A percentile compares a stretch with the other conserved stretches of the same genome.
These are phyloP conservation scores for Cicer pinnatifidum DNA, from an alignment of 306 rosid species.

Conservation along the genomic window DNA sequence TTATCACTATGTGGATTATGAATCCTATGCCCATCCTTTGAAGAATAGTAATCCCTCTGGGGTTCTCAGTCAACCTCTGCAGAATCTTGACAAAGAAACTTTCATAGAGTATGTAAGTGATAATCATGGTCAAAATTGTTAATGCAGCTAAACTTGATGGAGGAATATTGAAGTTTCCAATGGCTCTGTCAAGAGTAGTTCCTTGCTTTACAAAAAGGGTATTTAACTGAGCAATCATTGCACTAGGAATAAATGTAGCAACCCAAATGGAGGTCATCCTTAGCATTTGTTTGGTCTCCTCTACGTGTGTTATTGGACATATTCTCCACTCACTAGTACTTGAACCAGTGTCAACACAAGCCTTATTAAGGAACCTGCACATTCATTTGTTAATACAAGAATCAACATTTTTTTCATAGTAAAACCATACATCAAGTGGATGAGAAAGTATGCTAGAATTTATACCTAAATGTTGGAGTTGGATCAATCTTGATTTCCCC, in stretches of 20 bases:
- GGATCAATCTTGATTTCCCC: slow-evolving; percentile 58
- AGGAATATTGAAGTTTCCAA: slow-evolving; percentile 73
- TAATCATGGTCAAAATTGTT: slow-evolving; percentile 72
- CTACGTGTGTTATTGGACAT: slow-evolving; percentile 77
- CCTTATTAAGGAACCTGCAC: slow-evolving; percentile 73
- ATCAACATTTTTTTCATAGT: slow-evolving; percentile 1
- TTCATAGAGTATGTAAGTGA: slow-evolving; percentile 63
- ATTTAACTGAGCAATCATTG: slow-evolving; percentile 58
- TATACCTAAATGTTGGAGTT: slow-evolving; percentile 63
- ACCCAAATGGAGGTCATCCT: slow-evolving; percentile 68
- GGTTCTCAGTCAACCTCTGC: slow-evolving; percentile 61
- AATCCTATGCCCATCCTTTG: slow-evolving; percentile 79
- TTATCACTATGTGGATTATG: slow-evolving; percentile 54
- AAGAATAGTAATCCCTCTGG: slow-evolving; percentile 79
- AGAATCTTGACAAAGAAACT: slow-evolving; percentile 57
- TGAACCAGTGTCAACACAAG: slow-evolving; percentile 54
- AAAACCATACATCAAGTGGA: not conserved
- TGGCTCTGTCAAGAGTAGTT: slow-evolving; percentile 62
- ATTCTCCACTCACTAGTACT: slow-evolving; percentile 58
- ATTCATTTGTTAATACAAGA: not conserved
- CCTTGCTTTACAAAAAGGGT: slow-evolving; percentile 83
- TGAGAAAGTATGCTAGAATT: slow-evolving; percentile 19
- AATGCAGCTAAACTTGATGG: slow-evolving; percentile 68
- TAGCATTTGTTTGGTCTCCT: slow-evolving; percentile 82
- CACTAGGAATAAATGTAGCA: slow-evolving; percentile 73